Evolutionary conservation across 805 yeast species (phyloP).

Genomic region (Candida pseudofarinosa): DNA sequence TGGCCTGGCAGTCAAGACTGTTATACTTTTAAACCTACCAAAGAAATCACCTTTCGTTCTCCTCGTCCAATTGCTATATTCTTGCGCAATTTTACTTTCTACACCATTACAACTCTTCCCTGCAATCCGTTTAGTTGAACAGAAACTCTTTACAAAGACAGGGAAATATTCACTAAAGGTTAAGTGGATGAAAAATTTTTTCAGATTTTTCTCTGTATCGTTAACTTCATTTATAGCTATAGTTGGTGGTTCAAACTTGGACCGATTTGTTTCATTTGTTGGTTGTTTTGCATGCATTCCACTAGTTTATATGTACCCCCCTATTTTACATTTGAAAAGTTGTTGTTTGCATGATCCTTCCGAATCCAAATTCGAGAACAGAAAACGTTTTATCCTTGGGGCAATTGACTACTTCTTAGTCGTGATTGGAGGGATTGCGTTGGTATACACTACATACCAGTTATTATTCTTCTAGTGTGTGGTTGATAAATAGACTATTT

Average conservation of each 20-base stretch:
- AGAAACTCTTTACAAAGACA: conserved; percentile 49
- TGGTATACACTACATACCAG: conserved; percentile 66
- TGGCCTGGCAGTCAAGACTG: conserved; percentile 62
- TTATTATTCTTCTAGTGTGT: conserved; percentile 29
- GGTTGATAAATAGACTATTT: too few species aligned
- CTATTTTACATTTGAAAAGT: conserved; percentile 62
- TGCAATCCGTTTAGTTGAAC: conserved; percentile 70
- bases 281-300: conserved; percentile 87
- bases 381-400: conserved; percentile 35
- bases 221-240: conserved; percentile 57
- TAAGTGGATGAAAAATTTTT: conserved; percentile 65
- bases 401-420: conserved; percentile 47
- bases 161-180: conserved; percentile 52
- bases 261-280: conserved; percentile 71
- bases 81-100: conserved; percentile 69
- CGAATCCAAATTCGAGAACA: conserved; percentile 14
- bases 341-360: conserved; percentile 31
- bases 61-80: conserved; percentile 65
- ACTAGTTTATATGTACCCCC: conserved; percentile 81
- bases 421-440: conserved; percentile 53
- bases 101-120: conserved; percentile 82
- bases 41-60: conserved; percentile 60
- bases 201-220: conserved; percentile 52
- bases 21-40: conserved; percentile 68
- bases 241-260: conserved; percentile 65